A percentile compares a stretch with the other conserved stretches of the same genome.
Evolutionary conservation across 108 stramenopile genomes (phyloP).

Genomic region (Parmales sp.): DNA sequence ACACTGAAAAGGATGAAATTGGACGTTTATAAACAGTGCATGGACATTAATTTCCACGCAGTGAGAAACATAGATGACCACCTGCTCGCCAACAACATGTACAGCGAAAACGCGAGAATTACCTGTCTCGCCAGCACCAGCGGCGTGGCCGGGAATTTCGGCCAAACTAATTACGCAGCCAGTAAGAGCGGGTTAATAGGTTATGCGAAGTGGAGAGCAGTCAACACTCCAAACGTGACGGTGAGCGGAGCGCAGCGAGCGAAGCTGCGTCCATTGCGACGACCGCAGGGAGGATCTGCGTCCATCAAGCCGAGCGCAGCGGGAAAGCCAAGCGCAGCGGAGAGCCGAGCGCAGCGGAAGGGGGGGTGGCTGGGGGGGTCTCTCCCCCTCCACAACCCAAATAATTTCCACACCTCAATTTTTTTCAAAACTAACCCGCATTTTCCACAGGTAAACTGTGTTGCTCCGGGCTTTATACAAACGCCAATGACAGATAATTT

Average conservation of each 20-base stretch:
- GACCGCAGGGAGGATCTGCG: too few relatives aligned
- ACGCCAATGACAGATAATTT: neutral
- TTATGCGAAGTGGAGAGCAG: too few relatives aligned
- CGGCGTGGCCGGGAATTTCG: neutral
- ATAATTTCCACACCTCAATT: neutral
- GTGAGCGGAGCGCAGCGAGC: too few relatives aligned
- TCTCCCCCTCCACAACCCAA: neutral
- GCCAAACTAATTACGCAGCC: neutral
- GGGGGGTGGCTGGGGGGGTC: neutral
- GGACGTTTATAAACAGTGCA: neutral
- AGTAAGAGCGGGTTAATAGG: conserved; percentile 10
- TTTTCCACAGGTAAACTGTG: too few relatives aligned
- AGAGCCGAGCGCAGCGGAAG: neutral
- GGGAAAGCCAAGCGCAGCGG: neutral
- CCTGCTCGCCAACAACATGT: neutral
- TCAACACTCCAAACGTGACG: too few relatives aligned
- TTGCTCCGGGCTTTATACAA: conserved; percentile 1
- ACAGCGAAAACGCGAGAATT: neutral
- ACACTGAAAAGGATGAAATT: neutral
- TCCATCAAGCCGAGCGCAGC: too few relatives aligned
- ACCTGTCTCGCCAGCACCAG: neutral
- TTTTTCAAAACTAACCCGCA: neutral
- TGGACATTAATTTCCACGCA: neutral
- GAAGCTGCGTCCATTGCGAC: too few relatives aligned
- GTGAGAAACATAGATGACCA: neutral